Evolutionary conservation across 2,329 filamentous ascomycete species (phyloP).

Genomic region (Fusarium sp.): DNA sequence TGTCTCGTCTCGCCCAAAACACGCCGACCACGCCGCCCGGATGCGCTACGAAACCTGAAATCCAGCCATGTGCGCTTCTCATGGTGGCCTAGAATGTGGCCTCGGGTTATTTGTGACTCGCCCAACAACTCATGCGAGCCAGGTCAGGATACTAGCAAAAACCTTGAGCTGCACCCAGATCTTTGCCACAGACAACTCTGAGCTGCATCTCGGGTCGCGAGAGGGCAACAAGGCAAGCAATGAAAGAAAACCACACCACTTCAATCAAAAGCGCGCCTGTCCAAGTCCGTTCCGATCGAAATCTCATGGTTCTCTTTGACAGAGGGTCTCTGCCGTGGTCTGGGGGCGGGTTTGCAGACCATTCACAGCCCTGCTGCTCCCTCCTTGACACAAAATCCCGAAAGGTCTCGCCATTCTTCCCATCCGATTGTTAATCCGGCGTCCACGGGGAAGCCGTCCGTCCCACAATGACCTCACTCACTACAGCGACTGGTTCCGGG

Average conservation of each 20-base stretch:
- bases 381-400: conserved; percentile 27
- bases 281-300: conserved; percentile 9
- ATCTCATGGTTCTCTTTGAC: conserved; percentile 14
- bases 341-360: conserved; percentile 9
- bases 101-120: conserved; percentile 17
- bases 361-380: conserved; percentile 20
- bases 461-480: conserved; percentile 43
- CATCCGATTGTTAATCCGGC: conserved; percentile 40
- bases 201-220: conserved; percentile 12
- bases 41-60: conserved; percentile 22
- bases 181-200: not conserved
- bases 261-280: conserved; percentile 14
- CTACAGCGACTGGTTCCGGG: conserved; percentile 22
- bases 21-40: conserved; percentile 17
- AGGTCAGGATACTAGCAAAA: conserved; percentile 8
- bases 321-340: conserved; percentile 11
- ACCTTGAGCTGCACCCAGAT: not conserved
- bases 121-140: conserved; percentile 11
- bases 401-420: conserved; percentile 46
- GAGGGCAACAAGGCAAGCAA: conserved; percentile 21
- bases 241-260: conserved; percentile 18
- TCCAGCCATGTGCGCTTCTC: conserved; percentile 19
- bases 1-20: conserved; percentile 35
- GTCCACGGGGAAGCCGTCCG: conserved; percentile 29
- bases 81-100: conserved; percentile 8